Evolutionary conservation across 2,329 filamentous ascomycete genomes (phyloP).

Genomic region (Stachybotrys chartarum): DNA sequence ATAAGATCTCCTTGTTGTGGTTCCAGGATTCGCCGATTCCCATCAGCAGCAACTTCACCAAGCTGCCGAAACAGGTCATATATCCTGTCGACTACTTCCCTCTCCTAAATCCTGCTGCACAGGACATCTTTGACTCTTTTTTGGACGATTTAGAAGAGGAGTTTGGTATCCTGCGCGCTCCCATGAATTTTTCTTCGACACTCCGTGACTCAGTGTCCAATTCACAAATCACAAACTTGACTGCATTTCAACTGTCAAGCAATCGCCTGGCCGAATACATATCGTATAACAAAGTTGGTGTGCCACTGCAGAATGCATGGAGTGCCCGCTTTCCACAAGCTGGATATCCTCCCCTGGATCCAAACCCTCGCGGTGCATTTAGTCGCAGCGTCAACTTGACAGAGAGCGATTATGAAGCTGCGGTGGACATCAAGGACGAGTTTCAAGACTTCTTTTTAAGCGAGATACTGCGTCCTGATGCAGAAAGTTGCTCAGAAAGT

Average conservation of each 20-base stretch:
- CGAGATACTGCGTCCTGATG: slow-evolving; percentile 4
- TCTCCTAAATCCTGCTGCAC: slow-evolving; percentile 2
- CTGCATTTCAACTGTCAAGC: slow-evolving; percentile 3
- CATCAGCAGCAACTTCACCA: background rate
- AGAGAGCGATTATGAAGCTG: slow-evolving; percentile 1
- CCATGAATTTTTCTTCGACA: slow-evolving; percentile 1
- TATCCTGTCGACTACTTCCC: slow-evolving; percentile 5
- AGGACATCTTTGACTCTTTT: slow-evolving; percentile 4
- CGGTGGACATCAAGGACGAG: background rate
- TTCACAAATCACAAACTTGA: slow-evolving; percentile 1
- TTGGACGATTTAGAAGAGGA: slow-evolving; percentile 1
- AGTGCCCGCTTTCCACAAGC: background rate
- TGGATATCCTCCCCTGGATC: slow-evolving; percentile 4
- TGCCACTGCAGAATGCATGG: slow-evolving; percentile 1
- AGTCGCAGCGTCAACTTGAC: slow-evolving; percentile 2
- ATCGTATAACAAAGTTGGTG: slow-evolving; percentile 3
- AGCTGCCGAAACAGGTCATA: slow-evolving; percentile 1
- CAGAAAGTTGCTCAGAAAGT: slow-evolving; percentile 27
- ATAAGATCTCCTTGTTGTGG: slow-evolving; percentile 1
- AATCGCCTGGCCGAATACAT: slow-evolving; percentile 5
- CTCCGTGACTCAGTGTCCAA: slow-evolving; percentile 1
- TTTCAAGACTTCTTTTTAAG: background rate
- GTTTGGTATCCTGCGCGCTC: background rate
- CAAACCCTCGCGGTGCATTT: slow-evolving; percentile 4
- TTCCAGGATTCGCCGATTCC: background rate